phyloP scores from a whole-genome alignment of 345 rosid genomes.

The Melaleuca quinquenervia region DNA sequence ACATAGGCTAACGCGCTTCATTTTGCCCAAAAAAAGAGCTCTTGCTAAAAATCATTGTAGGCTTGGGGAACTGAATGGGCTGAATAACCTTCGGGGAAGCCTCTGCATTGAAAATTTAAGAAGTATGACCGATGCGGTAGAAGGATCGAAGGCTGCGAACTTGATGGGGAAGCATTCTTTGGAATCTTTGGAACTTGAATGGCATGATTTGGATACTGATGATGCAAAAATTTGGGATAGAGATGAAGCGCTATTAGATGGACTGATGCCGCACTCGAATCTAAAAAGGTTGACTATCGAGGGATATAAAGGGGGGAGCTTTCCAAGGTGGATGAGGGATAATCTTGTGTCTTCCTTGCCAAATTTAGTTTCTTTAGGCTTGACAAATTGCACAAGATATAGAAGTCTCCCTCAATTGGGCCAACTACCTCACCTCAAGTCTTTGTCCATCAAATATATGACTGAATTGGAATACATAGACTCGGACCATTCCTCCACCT shows the following conservation, averaged over 20 bases:
- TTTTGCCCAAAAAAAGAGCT: background rate
- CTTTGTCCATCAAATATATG: fast-evolving
- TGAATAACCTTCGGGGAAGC: background rate
- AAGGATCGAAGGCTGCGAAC: background rate
- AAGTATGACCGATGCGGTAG: fast-evolving
- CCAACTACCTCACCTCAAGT: background rate
- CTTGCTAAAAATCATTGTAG: background rate
- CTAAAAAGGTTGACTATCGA: fast-evolving
- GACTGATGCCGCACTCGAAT: background rate
- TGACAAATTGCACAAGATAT: fast-evolving
- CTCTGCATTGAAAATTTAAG: background rate
- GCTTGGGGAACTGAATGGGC: background rate
- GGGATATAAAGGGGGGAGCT: background rate
- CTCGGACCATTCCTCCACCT: background rate
- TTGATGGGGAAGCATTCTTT: background rate
- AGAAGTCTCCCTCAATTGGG: background rate
- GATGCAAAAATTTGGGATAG: background rate
- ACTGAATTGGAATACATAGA: background rate
- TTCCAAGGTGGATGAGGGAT: background rate
- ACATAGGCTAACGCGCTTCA: background rate
- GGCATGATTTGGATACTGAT: fast-evolving
- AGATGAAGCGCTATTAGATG: background rate
- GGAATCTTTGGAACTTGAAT: fast-evolving
- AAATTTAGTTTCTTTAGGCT: background rate
- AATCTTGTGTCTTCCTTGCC: background rate